These are phyloP conservation scores for Recurvomyces mirabilis DNA, from an alignment of 495 filamentous ascomycete species.

Conservation along the genomic window DNA sequence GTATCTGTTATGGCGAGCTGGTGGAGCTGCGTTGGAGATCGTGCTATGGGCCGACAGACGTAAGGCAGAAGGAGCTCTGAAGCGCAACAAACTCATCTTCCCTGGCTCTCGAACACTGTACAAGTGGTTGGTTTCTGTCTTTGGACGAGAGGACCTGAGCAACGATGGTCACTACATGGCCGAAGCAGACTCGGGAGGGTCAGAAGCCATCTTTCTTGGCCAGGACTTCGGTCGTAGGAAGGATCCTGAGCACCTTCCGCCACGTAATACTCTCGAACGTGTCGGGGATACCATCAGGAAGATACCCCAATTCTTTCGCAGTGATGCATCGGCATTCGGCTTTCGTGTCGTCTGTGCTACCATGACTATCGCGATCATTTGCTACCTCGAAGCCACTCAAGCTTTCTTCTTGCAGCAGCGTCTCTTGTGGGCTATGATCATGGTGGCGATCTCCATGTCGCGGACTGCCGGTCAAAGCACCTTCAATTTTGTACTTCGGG, in stretches of 20 bases:
- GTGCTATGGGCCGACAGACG: slow-evolving; percentile 58
- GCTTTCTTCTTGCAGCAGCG: slow-evolving; percentile 60
- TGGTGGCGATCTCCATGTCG: slow-evolving; percentile 30
- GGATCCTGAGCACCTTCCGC: slow-evolving; percentile 71
- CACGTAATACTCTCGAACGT: slow-evolving; percentile 48
- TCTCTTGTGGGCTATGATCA: slow-evolving; percentile 76
- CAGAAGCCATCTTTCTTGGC: slow-evolving; percentile 43
- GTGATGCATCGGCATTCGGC: slow-evolving; percentile 56
- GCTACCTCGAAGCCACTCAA: slow-evolving; percentile 54
- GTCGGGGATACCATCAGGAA: slow-evolving; percentile 50
- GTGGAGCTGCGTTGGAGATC: slow-evolving; percentile 52
- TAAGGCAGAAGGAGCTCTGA: slow-evolving; percentile 51
- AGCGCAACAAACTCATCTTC: slow-evolving; percentile 48
- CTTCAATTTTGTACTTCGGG: slow-evolving; percentile 1
- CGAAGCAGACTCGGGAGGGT: slow-evolving; percentile 3
- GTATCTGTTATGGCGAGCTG: slow-evolving; percentile 51
- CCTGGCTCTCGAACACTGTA: slow-evolving; percentile 49
- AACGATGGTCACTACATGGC: slow-evolving; percentile 7
- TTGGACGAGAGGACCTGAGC: slow-evolving; percentile 27
- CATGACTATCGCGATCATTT: slow-evolving; percentile 57
- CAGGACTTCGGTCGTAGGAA: slow-evolving; percentile 49
- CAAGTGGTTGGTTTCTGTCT: slow-evolving; percentile 52
- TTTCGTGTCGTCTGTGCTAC: slow-evolving; percentile 67
- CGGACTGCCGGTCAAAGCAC: slow-evolving; percentile 33
- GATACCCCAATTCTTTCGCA: slow-evolving; percentile 49